Evolutionary conservation across 2,329 filamentous ascomycete species (phyloP), one percentile per base, ranked within the genome.

Genomic region (Tetracladium maxilliforme): DNA sequence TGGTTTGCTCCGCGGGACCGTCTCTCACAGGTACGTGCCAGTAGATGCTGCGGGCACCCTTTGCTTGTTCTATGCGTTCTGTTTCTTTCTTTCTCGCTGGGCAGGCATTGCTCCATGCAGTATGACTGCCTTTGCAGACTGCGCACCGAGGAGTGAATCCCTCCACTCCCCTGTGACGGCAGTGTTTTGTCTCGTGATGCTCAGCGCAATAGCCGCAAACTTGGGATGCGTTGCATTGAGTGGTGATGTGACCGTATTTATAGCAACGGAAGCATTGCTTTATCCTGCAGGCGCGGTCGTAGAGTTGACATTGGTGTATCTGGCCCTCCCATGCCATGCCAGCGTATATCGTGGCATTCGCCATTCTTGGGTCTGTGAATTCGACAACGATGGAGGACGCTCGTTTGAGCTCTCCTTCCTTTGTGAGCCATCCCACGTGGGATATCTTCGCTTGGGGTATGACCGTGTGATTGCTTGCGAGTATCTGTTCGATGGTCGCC

Each of bases 11-110:
- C n/a, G n/a, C n/a, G n/a, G n/a, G n/a, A n/a, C n/a, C n/a, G n/a
- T n/a, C n/a, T n/a, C n/a, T n/a, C n/a, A n/a, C n/a, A n/a, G 23
- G 22, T 25, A 36, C 34, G 21, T 35, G 18, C 32, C 23, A 35
- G 30, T 36, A 37, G 26, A 34, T 34, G 26, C 26, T 8, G 21
- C 14, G 5, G 6, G 14, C 6, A 10, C 11, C 16, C 12, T 23
- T 11, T 8, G 21, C 11, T 11, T 23, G 14, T 6, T 7, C 10
- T 7, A 23, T 23, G 10, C 12, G 14, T 11, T 5, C n/a, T 6
- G 16, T 8, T 8, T 10, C n/a, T 10, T 12, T 23, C n/a, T 23
- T 11, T 15, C 10, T 23, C 10, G 14, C 14, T 6, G 14, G 14
- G 12, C 21, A 23, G 21, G 9, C n/a, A 9, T 14, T 13, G 6